Base-by-base conservation (phyloP, 768 basidiomycete species). In the Leccinum arenicola region DNA sequence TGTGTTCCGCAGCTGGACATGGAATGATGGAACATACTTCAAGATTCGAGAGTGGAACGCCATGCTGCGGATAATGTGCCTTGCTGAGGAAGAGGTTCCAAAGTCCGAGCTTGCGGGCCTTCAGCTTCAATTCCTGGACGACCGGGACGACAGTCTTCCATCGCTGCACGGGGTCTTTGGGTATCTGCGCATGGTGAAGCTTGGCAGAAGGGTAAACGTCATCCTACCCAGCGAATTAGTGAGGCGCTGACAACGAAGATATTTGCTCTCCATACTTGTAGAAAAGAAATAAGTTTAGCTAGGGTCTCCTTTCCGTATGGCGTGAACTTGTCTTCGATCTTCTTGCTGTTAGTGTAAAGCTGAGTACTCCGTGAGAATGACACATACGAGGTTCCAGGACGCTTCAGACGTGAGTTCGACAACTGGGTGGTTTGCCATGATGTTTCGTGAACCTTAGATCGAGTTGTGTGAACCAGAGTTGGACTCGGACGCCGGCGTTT, bases 31-130 rank as follows among this genome's bases (percentile, higher is more conserved):
- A 10, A 48, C 80, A 49, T 62, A 94, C 94, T 82, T 99, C 97
- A 50, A 99, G 80, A 74, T 98, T 98, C 15, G 87, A 88, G 63
- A 98, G 79, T n/a, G 89, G 88, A 6, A 94, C 89, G 45, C 96
- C 96, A 67, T 85, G 82, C 64, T 90, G 80, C 8, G 94, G 95
- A 71, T 96, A 98, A 70, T 97, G 96, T 29, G 84, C 81, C 76
- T 94, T 93, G 83, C 91, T 94, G 62, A 98, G 80, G 80, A 98
- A 98, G 38, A 99, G 80, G 70, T 98, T 98, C 97, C 97, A 99
- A 40, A 99, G 80, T 3, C 97, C 97, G 27, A 86, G 83, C 68
- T 84, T 83, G 76, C 87, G 91, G 0, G 96, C 97, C 73, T 90
- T 93, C 61, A 68, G 79, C 77, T 98, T 97, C 64, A 99, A 82